Evolutionary conservation across 2,329 filamentous ascomycete genomes (phyloP), one percentile per base, ranked within the genome.

Genomic region (Verticillium nonalfalfae): DNA sequence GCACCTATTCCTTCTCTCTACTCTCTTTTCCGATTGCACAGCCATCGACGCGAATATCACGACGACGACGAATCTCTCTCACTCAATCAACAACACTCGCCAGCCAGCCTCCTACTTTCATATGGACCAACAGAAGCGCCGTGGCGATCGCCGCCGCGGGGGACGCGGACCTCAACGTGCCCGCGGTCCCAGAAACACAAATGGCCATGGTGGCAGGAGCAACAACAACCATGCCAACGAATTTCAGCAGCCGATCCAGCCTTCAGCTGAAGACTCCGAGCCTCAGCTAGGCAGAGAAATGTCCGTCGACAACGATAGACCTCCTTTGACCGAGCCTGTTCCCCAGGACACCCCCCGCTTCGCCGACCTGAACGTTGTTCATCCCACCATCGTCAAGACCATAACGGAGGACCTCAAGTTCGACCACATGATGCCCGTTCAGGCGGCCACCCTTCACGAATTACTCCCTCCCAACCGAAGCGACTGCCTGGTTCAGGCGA

Each of bases 401-500:
- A 78, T 83, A 69, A 75, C 75, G 9, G 62, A 81, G 14, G 80
- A 82, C 61, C 72, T 83, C 67, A 75, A 77, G 65, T 82, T 82
- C 66, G 72, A 80, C 64, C 74, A 77, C 69, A 84, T 84, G 82
- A 82, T 80, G 62, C 80, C 81, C 13, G 82, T 85, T 2, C 82
- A 85, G 71, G 79, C 81, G 15, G 78, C 81, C 15, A 83, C 81
- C 2, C 73, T 85, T 13, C 71, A 75, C 62, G 74, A 78, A 59
- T 76, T 83, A 60, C 75, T 82, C 11, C 75, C 77, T n/a, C 76
- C 76, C 0, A 74, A 73, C 58, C 73, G 76, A 33, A 72, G 68
- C 59, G 82, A 84, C 69, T 78, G 86, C 62, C 78, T 96, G 62
- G 91, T 91, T 7, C 91, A 95, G 74, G 91, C 91, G 59, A 93